phyloP scores from a whole-genome alignment of 768 basidiomycete genomes.

The Favolaschia claudopus region DNA sequence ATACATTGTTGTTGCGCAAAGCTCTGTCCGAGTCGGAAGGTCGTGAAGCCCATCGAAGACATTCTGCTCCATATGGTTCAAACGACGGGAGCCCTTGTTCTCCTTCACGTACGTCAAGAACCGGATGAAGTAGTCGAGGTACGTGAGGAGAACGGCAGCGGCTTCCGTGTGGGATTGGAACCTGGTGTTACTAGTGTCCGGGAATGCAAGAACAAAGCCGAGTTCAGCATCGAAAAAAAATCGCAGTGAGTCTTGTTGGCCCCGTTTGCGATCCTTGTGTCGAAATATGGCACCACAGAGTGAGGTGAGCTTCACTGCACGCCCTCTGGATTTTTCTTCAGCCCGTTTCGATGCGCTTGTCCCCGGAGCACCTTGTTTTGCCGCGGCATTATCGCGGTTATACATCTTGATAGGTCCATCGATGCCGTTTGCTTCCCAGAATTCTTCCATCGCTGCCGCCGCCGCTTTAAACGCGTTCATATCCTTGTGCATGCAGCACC shows the following conservation, averaged over 20 bases:
- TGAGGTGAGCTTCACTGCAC: conserved; percentile 34
- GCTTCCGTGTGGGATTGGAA: conserved; percentile 39
- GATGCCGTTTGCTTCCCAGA: conserved; percentile 19
- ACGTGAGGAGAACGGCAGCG: conserved; percentile 28
- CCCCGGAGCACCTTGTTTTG: conserved; percentile 14
- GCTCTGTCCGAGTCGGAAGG: conserved; percentile 10
- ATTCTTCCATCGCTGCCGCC: conserved; percentile 18
- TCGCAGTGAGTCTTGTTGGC: conserved; percentile 35
- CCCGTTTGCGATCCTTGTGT: conserved; percentile 47
- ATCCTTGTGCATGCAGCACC: conserved; percentile 34
- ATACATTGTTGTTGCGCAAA: too few species aligned
- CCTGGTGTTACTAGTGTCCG: conserved; percentile 43
- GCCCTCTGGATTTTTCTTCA: conserved; percentile 30
- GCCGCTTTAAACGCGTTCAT: conserved; percentile 33
- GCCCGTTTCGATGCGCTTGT: conserved; percentile 23
- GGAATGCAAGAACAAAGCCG: conserved; percentile 32
- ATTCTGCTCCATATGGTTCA: conserved; percentile 35
- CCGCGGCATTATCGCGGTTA: conserved; percentile 38
- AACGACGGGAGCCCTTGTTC: conserved; percentile 26
- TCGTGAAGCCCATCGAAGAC: conserved; percentile 17
- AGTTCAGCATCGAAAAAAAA: conserved; percentile 30
- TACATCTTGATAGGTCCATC: conserved; percentile 27
- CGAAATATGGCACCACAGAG: conserved; percentile 42
- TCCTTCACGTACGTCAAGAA: conserved; percentile 32
- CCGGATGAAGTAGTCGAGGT: conserved; percentile 21